Conservation (phyloP, 352 stramenopile species). For the Phytopythium litorale region DNA sequence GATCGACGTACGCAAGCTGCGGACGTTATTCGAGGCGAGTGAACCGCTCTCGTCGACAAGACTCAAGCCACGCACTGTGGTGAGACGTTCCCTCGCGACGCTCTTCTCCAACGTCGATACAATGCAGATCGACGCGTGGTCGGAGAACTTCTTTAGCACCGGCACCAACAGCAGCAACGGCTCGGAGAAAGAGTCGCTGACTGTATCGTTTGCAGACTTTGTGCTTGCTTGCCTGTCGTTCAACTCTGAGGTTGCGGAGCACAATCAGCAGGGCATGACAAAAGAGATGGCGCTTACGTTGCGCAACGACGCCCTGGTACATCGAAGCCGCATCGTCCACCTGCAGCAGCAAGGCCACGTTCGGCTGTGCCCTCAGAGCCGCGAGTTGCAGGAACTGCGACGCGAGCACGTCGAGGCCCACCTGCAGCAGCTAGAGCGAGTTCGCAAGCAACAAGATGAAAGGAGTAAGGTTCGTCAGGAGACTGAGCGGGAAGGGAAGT, state of each 20-base stretch:
- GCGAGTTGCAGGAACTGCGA: not conserved
- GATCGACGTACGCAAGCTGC: slow-evolving; percentile 28
- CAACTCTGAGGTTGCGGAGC: slow-evolving; percentile 13
- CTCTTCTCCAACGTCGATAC: slow-evolving; percentile 23
- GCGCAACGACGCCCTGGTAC: slow-evolving; percentile 41
- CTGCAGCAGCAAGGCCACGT: slow-evolving; percentile 70
- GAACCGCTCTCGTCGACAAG: slow-evolving; percentile 27
- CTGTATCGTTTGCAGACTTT: slow-evolving; percentile 55
- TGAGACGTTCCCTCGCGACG: slow-evolving; percentile 21
- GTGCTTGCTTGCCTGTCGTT: slow-evolving; percentile 56
- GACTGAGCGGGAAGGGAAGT: slow-evolving; percentile 23
- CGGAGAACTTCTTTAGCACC: slow-evolving; percentile 16
- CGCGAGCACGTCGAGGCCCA: slow-evolving; percentile 1
- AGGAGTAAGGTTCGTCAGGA: slow-evolving; percentile 4
- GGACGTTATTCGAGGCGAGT: slow-evolving; percentile 31
- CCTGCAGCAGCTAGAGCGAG: slow-evolving; percentile 1
- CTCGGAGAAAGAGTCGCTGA: slow-evolving; percentile 4
- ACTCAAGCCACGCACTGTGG: slow-evolving; percentile 28
- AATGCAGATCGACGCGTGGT: slow-evolving; percentile 29
- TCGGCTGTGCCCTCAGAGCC: slow-evolving; percentile 42
- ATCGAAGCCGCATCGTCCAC: slow-evolving; percentile 64
- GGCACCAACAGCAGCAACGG: slow-evolving; percentile 9
- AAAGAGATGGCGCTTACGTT: slow-evolving; percentile 23
- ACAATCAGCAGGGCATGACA: slow-evolving; percentile 15
- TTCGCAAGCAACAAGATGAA: slow-evolving; percentile 11